Conservation (phyloP, 306 rosid species). For the Comarum palustre region DNA sequence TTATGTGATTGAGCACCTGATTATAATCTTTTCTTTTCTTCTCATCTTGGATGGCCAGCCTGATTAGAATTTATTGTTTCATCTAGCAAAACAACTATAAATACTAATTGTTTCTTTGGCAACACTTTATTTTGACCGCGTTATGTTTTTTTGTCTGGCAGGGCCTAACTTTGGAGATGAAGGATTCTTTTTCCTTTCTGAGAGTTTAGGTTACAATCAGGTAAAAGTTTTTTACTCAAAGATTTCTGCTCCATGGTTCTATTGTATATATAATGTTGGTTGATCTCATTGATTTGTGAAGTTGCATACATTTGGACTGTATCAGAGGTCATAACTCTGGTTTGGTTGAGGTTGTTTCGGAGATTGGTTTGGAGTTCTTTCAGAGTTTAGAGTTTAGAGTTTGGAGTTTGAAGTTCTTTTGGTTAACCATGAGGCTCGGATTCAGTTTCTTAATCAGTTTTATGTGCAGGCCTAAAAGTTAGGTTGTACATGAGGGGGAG, state of each 20-base stretch:
- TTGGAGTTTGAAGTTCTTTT: no score
- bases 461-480: no score
- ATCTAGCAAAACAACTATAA: not conserved
- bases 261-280: constrained; percentile 2
- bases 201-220: constrained; percentile 88
- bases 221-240: constrained; percentile 33
- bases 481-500: no score
- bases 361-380: no score
- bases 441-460: no score
- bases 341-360: no score
- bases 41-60: constrained; percentile 2
- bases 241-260: constrained; percentile 19
- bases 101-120: not conserved
- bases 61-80: not conserved
- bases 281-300: not conserved
- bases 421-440: no score
- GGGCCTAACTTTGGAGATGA: constrained; percentile 97
- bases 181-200: constrained; percentile 83
- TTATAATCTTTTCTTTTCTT: not conserved
- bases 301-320: not conserved
- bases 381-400: no score
- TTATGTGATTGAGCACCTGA: not conserved
- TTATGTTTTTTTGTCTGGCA: constrained; percentile 33
- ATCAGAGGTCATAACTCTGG: no score
- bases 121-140: not conserved